Percentiles rank a stretch among this genome's conserved stretches.
Conservation (phyloP, 2,329 filamentous ascomycete genomes). For the Daldinia sp. region DNA sequence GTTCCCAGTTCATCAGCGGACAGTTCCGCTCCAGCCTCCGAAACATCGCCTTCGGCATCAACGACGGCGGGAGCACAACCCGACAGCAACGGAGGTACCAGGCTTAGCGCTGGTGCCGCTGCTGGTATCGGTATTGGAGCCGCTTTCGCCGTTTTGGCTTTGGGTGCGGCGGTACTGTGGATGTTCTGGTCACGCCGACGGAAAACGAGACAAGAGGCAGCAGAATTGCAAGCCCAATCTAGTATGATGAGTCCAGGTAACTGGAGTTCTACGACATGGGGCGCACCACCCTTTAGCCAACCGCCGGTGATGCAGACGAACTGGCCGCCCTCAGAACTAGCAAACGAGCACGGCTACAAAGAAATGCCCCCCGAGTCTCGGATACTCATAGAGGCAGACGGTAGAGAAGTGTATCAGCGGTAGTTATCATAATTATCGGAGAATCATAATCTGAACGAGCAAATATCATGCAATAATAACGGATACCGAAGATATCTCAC, state of each 20-base stretch:
- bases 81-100: neutral
- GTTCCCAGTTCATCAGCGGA: neutral
- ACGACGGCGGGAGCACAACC: neutral
- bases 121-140: slow-evolving; percentile 21
- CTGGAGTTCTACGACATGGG: slow-evolving; percentile 16
- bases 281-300: neutral
- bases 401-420: slow-evolving; percentile 3
- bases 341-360: slow-evolving; percentile 3
- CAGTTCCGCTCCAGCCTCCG: slow-evolving; percentile 5
- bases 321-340: slow-evolving; percentile 24
- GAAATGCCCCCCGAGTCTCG: slow-evolving; percentile 20
- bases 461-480: neutral
- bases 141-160: slow-evolving; percentile 10
- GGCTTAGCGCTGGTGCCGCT: slow-evolving; percentile 16
- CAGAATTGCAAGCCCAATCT: neutral
- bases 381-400: slow-evolving; percentile 13
- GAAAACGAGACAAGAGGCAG: slow-evolving; percentile 1
- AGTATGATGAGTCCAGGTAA: neutral
- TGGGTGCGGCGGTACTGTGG: slow-evolving; percentile 17
- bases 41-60: slow-evolving; percentile 9
- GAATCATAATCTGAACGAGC: neutral
- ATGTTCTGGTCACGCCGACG: slow-evolving; percentile 24
- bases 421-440: neutral
- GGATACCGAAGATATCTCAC: neutral
- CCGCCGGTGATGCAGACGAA: slow-evolving; percentile 11